Evolutionary conservation across 2,329 filamentous ascomycete species (phyloP), one percentile per base, ranked within the genome.

Genomic region (Didymella glomerata): DNA sequence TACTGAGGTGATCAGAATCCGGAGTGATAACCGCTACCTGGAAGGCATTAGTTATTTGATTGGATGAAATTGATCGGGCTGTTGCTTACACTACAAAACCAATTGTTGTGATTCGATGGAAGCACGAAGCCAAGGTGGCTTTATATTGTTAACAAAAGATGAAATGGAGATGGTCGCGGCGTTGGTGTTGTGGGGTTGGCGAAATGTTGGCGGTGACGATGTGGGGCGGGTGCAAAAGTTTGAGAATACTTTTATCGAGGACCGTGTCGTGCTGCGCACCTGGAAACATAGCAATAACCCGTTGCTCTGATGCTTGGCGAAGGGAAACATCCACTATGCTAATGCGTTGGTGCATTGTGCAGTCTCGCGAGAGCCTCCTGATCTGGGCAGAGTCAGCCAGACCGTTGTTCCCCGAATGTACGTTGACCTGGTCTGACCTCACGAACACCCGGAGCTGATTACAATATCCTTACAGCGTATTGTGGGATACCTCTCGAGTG

Each of bases 1-100:
- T 32, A 48, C 51, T 48, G 52, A 55, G 38, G 18, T 20, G 52
- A 57, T 41, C 40, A 51, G 45, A 48, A 51, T 57, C 46, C 41
- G 46, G 48, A 57, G 46, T 57, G 54, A 54, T 54, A 54, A 54
- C 51, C 51, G 51, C 51, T 54, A 54, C 51, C 51, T 54, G 7
- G n/a, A 32, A 28, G 34, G 34, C 3, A 32, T 54, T 48, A 54
- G 51, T 48, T 46, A 30, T 38, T 10, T 41, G 51, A 11, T 16
- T 41, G 51, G 51, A 54, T 54, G 27, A 34, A 48, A 25, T 14
- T 32, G 51, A 54, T 54, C 51, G 24, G 51, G 51, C 41, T 38
- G 16, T 32, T 18, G 13, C 44, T 32, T 48, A 54, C 51, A 54
- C 51, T 54, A 54, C 40, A 54, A 44, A 54, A 54, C 51, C 51